These are phyloP conservation scores for Phytopythium kandeliae DNA, from an alignment of 352 stramenopile species.

Conservation along the genomic window DNA sequence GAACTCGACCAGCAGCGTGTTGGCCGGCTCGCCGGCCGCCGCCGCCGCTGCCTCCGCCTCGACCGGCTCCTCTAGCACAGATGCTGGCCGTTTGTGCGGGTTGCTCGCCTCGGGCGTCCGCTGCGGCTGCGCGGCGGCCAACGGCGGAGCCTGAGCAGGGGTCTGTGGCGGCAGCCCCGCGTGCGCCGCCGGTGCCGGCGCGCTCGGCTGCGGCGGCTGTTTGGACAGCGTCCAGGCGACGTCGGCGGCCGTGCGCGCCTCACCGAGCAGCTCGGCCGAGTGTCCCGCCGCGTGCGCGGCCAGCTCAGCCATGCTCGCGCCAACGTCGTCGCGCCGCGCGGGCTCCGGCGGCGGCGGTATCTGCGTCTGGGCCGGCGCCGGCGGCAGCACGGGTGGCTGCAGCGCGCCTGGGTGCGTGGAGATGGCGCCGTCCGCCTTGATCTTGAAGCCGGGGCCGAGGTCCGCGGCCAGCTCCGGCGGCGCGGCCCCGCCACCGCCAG, in stretches of 20 bases:
- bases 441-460: background rate
- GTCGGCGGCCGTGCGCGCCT: conserved; percentile 2
- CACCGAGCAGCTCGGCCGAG: background rate
- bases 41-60: background rate
- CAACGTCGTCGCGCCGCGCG: background rate
- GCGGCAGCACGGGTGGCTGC: background rate
- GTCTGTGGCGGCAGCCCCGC: background rate
- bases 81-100: conserved; percentile 18
- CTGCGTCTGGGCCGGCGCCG: background rate
- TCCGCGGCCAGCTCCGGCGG: background rate
- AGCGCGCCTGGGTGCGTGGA: background rate
- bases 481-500: background rate
- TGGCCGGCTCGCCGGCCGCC: conserved; percentile 23
- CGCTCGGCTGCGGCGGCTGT: conserved; percentile 2
- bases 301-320: background rate
- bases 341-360: background rate
- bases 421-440: conserved; percentile 1
- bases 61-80: conserved; percentile 15
- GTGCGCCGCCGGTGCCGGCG: background rate
- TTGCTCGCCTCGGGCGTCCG: background rate
- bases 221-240: conserved; percentile 5
- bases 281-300: background rate
- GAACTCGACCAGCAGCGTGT: conserved; percentile 40
- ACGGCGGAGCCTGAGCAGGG: no score
- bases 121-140: background rate